A percentile compares a stretch with the other conserved stretches of the same genome.
These are phyloP conservation scores for Nosema muscidifuracis DNA, from an alignment of 371 early-diverging fungal species.

Conservation along the genomic window DNA sequence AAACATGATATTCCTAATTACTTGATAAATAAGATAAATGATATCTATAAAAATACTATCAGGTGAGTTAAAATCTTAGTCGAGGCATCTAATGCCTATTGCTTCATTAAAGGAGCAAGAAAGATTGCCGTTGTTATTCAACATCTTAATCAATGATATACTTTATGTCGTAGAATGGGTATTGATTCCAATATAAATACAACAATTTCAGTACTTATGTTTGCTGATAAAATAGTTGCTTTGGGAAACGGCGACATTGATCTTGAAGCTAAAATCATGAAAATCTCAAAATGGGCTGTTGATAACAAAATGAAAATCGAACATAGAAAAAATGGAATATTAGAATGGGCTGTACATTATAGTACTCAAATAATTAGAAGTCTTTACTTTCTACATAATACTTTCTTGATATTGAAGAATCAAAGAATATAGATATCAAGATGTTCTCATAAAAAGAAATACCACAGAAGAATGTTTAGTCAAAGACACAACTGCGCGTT, in stretches of 20 bases:
- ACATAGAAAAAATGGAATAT: conserved; percentile 12
- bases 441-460: neutral
- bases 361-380: neutral
- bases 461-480: neutral
- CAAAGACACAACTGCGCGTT: neutral
- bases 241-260: conserved; percentile 1
- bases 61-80: neutral
- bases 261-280: neutral
- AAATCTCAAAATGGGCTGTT: conserved; percentile 6
- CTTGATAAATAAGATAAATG: neutral
- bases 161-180: conserved; percentile 11
- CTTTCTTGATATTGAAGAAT: neutral
- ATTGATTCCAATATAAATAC: neutral
- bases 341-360: neutral
- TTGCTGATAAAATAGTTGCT: conserved; percentile 34
- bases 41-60: conserved; percentile 10
- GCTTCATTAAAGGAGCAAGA: conserved; percentile 20
- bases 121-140: conserved; percentile 22
- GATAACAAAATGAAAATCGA: conserved; percentile 20
- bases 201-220: conserved; percentile 7
- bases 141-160: conserved; percentile 33
- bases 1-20: neutral
- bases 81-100: neutral
- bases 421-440: neutral
- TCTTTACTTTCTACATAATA: neutral